Conservation (phyloP, 176 grass and related monocot species). For the Musa schizocarpa region DNA sequence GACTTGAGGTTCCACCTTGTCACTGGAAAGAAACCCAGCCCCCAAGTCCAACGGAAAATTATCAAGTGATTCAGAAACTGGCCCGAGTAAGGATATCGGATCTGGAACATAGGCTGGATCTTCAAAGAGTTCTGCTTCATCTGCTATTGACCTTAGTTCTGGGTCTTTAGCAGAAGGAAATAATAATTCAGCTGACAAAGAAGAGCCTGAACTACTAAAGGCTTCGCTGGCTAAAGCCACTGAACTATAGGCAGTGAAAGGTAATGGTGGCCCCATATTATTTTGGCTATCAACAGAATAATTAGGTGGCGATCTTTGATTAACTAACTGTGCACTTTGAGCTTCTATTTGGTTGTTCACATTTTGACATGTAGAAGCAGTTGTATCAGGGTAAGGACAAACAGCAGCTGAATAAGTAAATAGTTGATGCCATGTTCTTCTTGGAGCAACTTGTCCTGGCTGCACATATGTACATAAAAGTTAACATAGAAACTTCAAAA, state of each 20-base stretch:
- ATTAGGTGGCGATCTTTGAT: slow-evolving; percentile 26
- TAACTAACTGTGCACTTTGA: neutral
- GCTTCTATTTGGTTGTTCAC: neutral
- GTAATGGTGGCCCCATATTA: slow-evolving; percentile 9
- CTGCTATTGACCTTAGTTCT: neutral
- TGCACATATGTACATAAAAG: neutral
- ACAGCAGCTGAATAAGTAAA: slow-evolving; percentile 3
- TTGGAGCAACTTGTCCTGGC: neutral
- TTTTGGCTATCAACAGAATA: slow-evolving; percentile 35
- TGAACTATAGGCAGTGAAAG: slow-evolving; percentile 4
- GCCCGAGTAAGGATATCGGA: slow-evolving; percentile 58
- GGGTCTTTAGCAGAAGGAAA: slow-evolving; percentile 7
- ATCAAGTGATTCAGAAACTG: slow-evolving; percentile 65
- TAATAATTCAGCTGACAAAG: slow-evolving; percentile 1
- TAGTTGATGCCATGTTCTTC: slow-evolving; percentile 18
- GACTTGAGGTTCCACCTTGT: slow-evolving; percentile 30
- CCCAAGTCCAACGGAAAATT: slow-evolving; percentile 45
- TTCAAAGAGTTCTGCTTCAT: slow-evolving; percentile 45
- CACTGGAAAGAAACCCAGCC: slow-evolving; percentile 32
- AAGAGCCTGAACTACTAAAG: neutral
- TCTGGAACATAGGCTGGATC: slow-evolving; percentile 77
- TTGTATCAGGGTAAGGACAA: neutral
- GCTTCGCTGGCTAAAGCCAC: neutral
- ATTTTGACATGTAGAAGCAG: slow-evolving; percentile 2
- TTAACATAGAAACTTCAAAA: neutral